These are phyloP conservation scores for Colletotrichum magnum DNA, from an alignment of 2,329 filamentous ascomycete species.

Conservation along the genomic window DNA sequence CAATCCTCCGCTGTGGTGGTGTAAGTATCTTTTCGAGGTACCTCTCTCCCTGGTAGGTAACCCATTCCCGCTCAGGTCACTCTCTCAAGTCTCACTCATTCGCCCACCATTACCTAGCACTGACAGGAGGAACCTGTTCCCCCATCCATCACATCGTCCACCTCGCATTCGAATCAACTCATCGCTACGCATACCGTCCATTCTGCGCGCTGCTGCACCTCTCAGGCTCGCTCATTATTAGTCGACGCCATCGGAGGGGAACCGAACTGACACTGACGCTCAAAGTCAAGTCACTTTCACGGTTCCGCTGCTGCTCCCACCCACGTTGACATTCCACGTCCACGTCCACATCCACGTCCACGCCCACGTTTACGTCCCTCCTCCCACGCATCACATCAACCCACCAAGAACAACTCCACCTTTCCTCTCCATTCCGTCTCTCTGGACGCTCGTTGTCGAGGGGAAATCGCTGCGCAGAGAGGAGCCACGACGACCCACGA, in stretches of 20 bases:
- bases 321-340: background rate
- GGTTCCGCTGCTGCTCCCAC: background rate
- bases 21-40: no score
- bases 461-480: slow-evolving; percentile 20
- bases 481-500: slow-evolving; percentile 37
- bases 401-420: slow-evolving; percentile 29
- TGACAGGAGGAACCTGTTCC: background rate
- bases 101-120: background rate
- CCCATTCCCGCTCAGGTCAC: background rate
- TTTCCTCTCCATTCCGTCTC: background rate
- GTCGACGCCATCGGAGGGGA: slow-evolving; percentile 4
- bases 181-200: background rate
- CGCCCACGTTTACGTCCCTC: background rate
- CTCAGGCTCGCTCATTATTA: slow-evolving; percentile 21
- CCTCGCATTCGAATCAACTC: slow-evolving; percentile 10
- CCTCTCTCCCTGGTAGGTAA: no score
- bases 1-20: no score
- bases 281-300: background rate
- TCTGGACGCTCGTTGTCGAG: slow-evolving; percentile 25
- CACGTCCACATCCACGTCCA: background rate
- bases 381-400: slow-evolving; percentile 20
- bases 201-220: slow-evolving; percentile 1
- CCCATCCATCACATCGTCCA: background rate
- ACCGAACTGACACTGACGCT: no score
- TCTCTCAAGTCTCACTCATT: background rate